Evolutionary conservation across 495 filamentous ascomycete species (phyloP).

Genomic region (Trichoderma parareesei): DNA sequence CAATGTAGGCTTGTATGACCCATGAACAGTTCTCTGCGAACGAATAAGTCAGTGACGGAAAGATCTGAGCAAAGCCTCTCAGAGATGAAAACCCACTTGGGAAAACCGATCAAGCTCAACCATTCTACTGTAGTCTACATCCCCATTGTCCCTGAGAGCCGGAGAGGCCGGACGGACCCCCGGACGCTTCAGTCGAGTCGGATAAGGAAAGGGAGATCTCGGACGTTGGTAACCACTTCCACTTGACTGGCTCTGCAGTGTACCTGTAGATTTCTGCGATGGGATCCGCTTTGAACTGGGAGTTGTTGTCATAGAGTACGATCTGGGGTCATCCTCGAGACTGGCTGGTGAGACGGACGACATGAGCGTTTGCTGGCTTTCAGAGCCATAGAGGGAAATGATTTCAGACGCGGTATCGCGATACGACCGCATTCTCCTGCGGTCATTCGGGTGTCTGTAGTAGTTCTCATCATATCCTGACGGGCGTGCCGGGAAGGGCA

Average conservation of each 20-base stretch:
- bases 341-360: slow-evolving; percentile 31
- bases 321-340: slow-evolving; percentile 37
- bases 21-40: slow-evolving; percentile 32
- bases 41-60: slow-evolving; percentile 13
- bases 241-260: slow-evolving; percentile 36
- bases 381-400: slow-evolving; percentile 39
- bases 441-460: slow-evolving; percentile 18
- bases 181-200: slow-evolving; percentile 54
- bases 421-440: slow-evolving; percentile 32
- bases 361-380: slow-evolving; percentile 33
- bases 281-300: slow-evolving; percentile 42
- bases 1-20: slow-evolving; percentile 33
- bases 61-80: background rate
- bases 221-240: slow-evolving; percentile 40
- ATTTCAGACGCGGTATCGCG: slow-evolving; percentile 37
- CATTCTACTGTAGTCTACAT: slow-evolving; percentile 41
- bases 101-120: slow-evolving; percentile 40
- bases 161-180: slow-evolving; percentile 58
- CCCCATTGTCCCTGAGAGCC: slow-evolving; percentile 43
- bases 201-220: slow-evolving; percentile 55
- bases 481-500: background rate
- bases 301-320: slow-evolving; percentile 54
- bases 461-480: slow-evolving; percentile 9
- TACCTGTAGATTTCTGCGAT: slow-evolving; percentile 45
- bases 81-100: slow-evolving; percentile 26